Conservation (phyloP, 2,329 filamentous ascomycete species). For the Paradendryphiella salina region DNA sequence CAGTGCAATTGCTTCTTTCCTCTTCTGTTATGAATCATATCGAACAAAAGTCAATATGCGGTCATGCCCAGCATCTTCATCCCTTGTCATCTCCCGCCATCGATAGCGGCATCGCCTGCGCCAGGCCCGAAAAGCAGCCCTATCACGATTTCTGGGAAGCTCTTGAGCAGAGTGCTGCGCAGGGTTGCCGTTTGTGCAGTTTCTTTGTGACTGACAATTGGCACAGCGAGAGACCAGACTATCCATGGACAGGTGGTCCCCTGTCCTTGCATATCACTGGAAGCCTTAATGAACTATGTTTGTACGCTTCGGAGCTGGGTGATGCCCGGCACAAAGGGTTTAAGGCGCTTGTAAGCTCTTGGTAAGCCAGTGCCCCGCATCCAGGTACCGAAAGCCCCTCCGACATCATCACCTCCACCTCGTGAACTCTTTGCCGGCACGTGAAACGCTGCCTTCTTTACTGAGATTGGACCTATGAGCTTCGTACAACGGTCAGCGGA, state of each 20-base stretch:
- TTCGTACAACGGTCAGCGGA: constrained; percentile 8
- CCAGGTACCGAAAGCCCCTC: constrained; percentile 21
- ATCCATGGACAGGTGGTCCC: neutral
- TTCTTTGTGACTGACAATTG: neutral
- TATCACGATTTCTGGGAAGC: neutral
- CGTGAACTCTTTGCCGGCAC: constrained; percentile 14
- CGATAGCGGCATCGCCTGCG: neutral
- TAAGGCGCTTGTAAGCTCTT: constrained; percentile 16
- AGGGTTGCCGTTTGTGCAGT: neutral
- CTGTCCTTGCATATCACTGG: neutral
- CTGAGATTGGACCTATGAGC: constrained; percentile 11
- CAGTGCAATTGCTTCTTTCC: neutral
- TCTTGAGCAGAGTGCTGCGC: neutral
- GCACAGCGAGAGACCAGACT: neutral
- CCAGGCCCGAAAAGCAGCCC: neutral
- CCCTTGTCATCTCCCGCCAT: neutral
- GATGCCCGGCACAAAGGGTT: too few species aligned
- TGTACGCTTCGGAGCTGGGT: too few species aligned
- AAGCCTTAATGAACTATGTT: too few species aligned
- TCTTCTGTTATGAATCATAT: too few species aligned
- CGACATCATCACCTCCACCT: constrained; percentile 15
- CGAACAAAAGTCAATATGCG: too few species aligned
- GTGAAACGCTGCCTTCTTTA: neutral
- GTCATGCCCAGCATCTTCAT: neutral
- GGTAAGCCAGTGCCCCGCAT: constrained; percentile 20